Evolutionary conservation across 352 stramenopile genomes (phyloP).

Genomic region (Blastocystis sp.): DNA sequence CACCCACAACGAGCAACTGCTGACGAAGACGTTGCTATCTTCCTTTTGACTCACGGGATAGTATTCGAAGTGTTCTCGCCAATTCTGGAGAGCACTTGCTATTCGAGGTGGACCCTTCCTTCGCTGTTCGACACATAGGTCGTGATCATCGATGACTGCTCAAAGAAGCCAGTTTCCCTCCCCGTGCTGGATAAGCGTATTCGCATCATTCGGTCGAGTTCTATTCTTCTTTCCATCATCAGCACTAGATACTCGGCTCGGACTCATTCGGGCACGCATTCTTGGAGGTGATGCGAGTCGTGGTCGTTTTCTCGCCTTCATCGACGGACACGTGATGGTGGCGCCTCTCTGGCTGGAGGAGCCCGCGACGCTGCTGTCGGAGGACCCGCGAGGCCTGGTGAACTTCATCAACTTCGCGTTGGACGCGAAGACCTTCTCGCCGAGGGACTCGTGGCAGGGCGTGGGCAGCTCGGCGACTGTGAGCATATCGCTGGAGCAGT

Average conservation of each 20-base stretch:
- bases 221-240: background rate
- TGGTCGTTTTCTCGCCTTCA: conserved; percentile 16
- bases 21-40: background rate
- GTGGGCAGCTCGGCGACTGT: background rate
- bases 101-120: background rate
- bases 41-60: background rate
- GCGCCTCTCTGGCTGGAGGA: background rate
- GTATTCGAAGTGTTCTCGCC: conserved; percentile 4
- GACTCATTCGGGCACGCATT: conserved; percentile 43
- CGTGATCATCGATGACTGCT: conserved; percentile 24
- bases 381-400: background rate
- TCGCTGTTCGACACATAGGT: conserved; percentile 14
- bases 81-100: background rate
- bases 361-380: background rate
- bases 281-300: conserved; percentile 11
- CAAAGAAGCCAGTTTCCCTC: background rate
- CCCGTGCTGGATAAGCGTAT: background rate
- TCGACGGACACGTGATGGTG: conserved; percentile 25
- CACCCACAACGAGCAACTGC: background rate
- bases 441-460: conserved; percentile 2
- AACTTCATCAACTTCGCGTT: conserved; percentile 22
- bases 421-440: background rate
- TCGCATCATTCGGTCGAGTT: conserved; percentile 25
- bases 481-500: conserved; percentile 5
- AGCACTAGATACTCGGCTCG: conserved; percentile 11